Evolutionary conservation across 2,329 filamentous ascomycete genomes (phyloP), one percentile per base, ranked within the genome.

Genomic region (Chaetomiaceae sp.): DNA sequence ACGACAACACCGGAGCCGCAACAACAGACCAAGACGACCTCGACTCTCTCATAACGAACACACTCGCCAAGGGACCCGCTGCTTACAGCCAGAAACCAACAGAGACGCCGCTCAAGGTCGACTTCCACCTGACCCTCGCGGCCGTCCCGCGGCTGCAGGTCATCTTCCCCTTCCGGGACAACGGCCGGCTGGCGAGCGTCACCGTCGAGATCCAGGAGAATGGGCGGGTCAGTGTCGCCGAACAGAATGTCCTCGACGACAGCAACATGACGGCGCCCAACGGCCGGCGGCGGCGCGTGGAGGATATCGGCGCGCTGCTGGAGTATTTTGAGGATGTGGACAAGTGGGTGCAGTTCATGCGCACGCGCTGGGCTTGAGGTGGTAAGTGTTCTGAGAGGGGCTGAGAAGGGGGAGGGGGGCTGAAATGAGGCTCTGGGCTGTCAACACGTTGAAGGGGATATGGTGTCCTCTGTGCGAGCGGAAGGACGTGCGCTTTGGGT

Each of bases 141-240:
- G 70, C 72, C 0, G 61, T 70, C 7, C 71, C 73, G 5, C 68
- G 70, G 22, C 61, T 81, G 14, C 68, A 74, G 43, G 65, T 80
- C 6, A 69, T 74, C 8, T 81, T 81, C 52, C 76, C 76, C 1
- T 75, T 79, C 56, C 63, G 62, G 29, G 52, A 19, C 4, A 9
- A n/a, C 18, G 63, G 33, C 14, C 63, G 60, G 27, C 76, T 72
- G 2, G 75, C 73, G 5, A 74, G 74, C 48, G 65, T 85, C 19
- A 72, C 71, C 20, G 56, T 86, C 11, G 77, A 79, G 55, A 74
- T 86, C 15, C 69, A 75, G 17, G 68, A 74, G 29, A 80, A 83
- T 46, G 83, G 76, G 4, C 68, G 75, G 12, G 70, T 86, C 4
- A 68, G 75, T 15, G 68, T 86, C 29, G 64, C 72, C 3, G 72